phyloP scores from a whole-genome alignment of 306 rosid genomes.

The Vigna unguiculata region DNA sequence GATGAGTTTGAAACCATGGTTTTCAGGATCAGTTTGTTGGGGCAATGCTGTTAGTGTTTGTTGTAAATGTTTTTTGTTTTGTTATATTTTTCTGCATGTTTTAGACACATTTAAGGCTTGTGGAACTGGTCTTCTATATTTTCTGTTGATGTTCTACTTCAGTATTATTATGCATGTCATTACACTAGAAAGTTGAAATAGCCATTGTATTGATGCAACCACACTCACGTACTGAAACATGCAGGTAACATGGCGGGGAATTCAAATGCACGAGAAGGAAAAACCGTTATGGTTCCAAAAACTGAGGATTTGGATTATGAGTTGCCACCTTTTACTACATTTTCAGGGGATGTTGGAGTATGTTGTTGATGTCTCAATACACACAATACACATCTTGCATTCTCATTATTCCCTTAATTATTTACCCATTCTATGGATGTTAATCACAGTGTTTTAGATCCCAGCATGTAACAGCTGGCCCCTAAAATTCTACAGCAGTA shows the following conservation, averaged over 20 bases:
- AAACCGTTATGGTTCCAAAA: constrained; percentile 60
- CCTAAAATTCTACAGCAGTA: background rate
- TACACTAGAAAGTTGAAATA: constrained; percentile 7
- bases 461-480: background rate
- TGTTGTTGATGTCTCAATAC: constrained; percentile 23
- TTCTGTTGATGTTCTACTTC: background rate
- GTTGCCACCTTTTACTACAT: constrained; percentile 51
- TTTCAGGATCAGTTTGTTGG: background rate
- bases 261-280: constrained; percentile 51
- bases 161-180: background rate
- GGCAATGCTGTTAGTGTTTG: background rate
- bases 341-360: constrained; percentile 66
- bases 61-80: constrained; percentile 20
- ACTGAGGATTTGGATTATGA: constrained; percentile 69
- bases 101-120: background rate
- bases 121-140: constrained; percentile 21
- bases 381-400: background rate
- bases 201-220: constrained; percentile 26
- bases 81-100: background rate
- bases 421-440: background rate
- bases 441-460: background rate
- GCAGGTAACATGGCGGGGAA: constrained; percentile 53
- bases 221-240: constrained; percentile 11
- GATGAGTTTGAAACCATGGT: background rate
- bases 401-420: background rate